These are phyloP conservation scores for Pyronema domesticum DNA, from an alignment of 495 filamentous ascomycete species.

Conservation along the genomic window DNA sequence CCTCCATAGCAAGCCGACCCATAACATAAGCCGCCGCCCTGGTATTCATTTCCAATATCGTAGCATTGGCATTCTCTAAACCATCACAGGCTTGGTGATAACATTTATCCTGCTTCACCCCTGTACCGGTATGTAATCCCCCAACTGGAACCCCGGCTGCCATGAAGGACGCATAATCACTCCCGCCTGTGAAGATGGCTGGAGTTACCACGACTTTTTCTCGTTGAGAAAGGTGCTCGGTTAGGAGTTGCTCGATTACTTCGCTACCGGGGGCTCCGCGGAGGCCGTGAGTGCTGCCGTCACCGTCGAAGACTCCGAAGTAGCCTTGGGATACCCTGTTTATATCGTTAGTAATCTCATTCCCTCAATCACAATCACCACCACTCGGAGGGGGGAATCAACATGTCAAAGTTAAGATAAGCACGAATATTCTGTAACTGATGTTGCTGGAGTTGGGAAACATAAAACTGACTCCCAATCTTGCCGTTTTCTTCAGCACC, in stretches of 20 bases:
- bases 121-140: slow-evolving; percentile 31
- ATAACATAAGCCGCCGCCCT: slow-evolving; percentile 30
- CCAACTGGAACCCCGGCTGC: slow-evolving; percentile 25
- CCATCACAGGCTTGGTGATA: slow-evolving; percentile 32
- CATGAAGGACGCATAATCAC: slow-evolving; percentile 31
- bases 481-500: slow-evolving; percentile 30
- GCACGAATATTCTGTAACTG: slow-evolving; percentile 27
- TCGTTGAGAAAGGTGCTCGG: slow-evolving; percentile 25
- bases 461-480: slow-evolving; percentile 29
- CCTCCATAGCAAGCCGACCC: slow-evolving; percentile 26
- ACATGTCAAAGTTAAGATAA: slow-evolving; percentile 35
- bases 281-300: slow-evolving; percentile 25
- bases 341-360: background rate
- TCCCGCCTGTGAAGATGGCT: slow-evolving; percentile 27
- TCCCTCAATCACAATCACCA: background rate
- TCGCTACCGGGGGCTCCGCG: slow-evolving; percentile 23
- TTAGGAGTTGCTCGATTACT: slow-evolving; percentile 26
- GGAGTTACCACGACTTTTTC: slow-evolving; percentile 23
- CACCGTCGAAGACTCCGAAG: slow-evolving; percentile 28
- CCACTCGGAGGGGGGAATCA: background rate
- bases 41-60: slow-evolving; percentile 28
- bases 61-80: slow-evolving; percentile 27
- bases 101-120: slow-evolving; percentile 28
- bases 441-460: slow-evolving; percentile 20
- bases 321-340: slow-evolving; percentile 24